Percentiles rank a stretch among this genome's conserved stretches.
Conservation (phyloP, 2,329 filamentous ascomycete species). For the Epichloe festucae region DNA sequence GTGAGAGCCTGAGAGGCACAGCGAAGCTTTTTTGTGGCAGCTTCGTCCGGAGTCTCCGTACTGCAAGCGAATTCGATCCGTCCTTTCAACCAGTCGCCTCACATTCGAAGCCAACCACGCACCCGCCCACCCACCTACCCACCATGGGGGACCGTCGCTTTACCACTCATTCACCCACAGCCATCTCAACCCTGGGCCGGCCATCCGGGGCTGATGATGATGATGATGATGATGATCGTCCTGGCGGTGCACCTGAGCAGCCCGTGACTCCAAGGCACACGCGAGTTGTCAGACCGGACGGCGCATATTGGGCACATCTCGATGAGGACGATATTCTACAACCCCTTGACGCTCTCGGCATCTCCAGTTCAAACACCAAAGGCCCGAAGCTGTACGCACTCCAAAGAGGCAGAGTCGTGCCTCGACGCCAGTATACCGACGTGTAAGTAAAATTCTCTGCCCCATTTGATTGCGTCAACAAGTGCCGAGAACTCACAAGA, state of each 20-base stretch:
- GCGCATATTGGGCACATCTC: constrained; percentile 1
- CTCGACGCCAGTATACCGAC: constrained; percentile 11
- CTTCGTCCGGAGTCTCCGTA: no score
- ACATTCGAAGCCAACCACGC: no score
- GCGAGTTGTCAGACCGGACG: constrained; percentile 1
- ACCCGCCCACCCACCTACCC: neutral
- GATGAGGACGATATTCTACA: constrained; percentile 11
- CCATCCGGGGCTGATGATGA: neutral
- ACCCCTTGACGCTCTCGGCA: constrained; percentile 16
- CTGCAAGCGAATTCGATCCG: no score
- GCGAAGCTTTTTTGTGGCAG: no score
- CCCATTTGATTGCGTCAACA: neutral
- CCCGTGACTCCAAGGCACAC: neutral
- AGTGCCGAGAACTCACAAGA: no score
- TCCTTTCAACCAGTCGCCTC: no score
- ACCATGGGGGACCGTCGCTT: constrained; percentile 9
- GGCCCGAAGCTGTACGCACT: constrained; percentile 18
- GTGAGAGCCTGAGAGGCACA: no score
- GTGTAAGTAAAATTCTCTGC: constrained; percentile 15
- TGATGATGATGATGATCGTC: neutral
- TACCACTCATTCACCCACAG: neutral
- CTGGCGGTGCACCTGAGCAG: neutral
- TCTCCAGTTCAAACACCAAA: constrained; percentile 14
- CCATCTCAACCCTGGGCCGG: neutral
- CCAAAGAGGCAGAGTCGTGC: constrained; percentile 20